Base-by-base conservation (phyloP, 345 rosid genomes). In the Gossypium sturtianum region DNA sequence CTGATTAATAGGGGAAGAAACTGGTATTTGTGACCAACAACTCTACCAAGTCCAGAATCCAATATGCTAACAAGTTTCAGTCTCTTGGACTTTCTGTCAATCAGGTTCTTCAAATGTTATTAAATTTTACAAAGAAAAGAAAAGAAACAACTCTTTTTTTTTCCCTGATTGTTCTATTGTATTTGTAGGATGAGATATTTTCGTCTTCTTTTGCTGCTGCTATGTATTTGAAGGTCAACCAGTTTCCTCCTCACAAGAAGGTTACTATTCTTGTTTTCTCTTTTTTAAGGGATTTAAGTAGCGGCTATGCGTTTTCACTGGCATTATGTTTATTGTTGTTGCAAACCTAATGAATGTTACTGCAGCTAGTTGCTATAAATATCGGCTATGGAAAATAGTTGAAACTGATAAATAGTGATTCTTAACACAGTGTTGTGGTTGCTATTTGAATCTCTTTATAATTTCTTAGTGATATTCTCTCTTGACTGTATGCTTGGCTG, bases 151-250 rank as follows among this genome's bases (percentile, higher is more conserved):
- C 53, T 66, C 22, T 49, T 73, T 52, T 57, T 63, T 52, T 41
- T 60, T 0, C 6, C 41, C 4, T 66, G 27, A 20, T 12, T 12
- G 47, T 44, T 73, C 47, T 77, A 5, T 6, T 34, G 41, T 70
- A 91, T 73, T 58, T 75, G 45, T 72, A 94, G 98, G 94, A 94
- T 80, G 98, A 94, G 83, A 92, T 94, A 49, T 89, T 92, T 74
- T 89, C 98, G 7, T 94, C 98, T 1, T 92, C 98, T 8, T 94
- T 91, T 66, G 97, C 97, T 1, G 95, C 97, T 11, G 98, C 97
- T 53, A 92, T 91, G 98, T 91, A 85, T 82, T 84, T 94, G 82
- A 94, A 92, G 68, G 78, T 88, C 74, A 89, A 87, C 77, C 79
- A 88, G 47, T 94, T 94, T 70, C 94, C 97, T 12, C 78, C 63